Evolutionary conservation across 1,139 yeast species (phyloP).

Genomic region (Citeromyces hawaiiensis): DNA sequence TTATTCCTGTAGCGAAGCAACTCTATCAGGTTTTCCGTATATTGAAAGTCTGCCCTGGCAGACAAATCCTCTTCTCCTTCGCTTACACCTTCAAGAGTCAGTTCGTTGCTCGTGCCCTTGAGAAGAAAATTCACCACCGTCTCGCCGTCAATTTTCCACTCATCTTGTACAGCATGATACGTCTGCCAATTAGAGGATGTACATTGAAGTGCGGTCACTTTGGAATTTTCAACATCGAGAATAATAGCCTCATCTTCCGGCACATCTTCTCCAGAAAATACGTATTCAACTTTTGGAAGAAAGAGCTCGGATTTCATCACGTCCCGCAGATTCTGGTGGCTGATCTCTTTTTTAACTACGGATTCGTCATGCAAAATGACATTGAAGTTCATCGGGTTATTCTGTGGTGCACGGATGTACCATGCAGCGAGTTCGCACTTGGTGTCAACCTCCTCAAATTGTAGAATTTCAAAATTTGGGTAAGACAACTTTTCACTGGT

Average conservation of each 20-base stretch:
- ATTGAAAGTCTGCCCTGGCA: constrained; percentile 13
- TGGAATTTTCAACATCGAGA: constrained; percentile 6
- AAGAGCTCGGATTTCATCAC: background rate
- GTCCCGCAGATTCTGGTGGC: background rate
- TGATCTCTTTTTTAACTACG: constrained; percentile 5
- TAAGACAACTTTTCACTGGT: too few species aligned
- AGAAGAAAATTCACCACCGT: constrained; percentile 7
- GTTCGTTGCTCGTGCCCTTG: constrained; percentile 10
- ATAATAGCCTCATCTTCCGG: constrained; percentile 6
- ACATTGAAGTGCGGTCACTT: constrained; percentile 6
- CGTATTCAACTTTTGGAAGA: background rate
- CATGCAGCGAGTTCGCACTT: too few species aligned
- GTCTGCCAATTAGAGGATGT: constrained; percentile 12
- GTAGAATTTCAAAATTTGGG: too few species aligned
- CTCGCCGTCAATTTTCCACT: constrained; percentile 11
- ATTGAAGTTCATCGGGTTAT: background rate
- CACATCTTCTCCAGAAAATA: background rate
- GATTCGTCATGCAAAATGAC: constrained; percentile 6
- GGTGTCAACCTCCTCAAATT: too few species aligned
- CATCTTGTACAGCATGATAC: constrained; percentile 4
- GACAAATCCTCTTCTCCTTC: constrained; percentile 9
- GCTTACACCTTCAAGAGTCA: constrained; percentile 8
- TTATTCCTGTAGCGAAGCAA: constrained; percentile 22
- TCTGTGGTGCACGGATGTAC: too few species aligned
- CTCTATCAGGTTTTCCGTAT: constrained; percentile 16